Evolutionary conservation across 1,139 yeast genomes (phyloP).

Genomic region (Arxiozyma slooffiae): DNA sequence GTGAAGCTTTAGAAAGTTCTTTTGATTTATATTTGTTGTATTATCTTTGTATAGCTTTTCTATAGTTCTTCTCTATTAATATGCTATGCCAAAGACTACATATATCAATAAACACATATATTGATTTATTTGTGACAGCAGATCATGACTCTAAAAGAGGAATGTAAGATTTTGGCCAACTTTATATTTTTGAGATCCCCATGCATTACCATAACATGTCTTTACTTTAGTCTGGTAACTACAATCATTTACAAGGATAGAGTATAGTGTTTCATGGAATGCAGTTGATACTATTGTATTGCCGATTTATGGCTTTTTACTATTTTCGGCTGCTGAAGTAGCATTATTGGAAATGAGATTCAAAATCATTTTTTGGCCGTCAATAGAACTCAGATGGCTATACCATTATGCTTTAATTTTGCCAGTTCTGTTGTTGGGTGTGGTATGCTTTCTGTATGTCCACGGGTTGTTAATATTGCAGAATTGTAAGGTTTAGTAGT

Average conservation of each 20-base stretch:
- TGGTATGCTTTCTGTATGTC: constrained; percentile 77
- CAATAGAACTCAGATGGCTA: constrained; percentile 68
- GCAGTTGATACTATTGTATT: constrained; percentile 77
- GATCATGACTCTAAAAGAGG: not conserved
- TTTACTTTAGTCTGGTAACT: not conserved
- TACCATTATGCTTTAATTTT: constrained; percentile 78
- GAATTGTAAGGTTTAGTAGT: constrained; percentile 85
- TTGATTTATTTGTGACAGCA: not conserved
- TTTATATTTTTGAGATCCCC: too few relatives aligned
- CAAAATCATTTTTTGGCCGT: constrained; percentile 53
- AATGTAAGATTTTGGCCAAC: not conserved
- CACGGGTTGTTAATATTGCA: constrained; percentile 74
- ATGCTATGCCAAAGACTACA: not conserved
- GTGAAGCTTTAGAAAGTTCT: not conserved
- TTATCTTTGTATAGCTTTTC: not conserved
- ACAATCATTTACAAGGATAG: not conserved
- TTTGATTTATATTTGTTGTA: not conserved
- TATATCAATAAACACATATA: not conserved
- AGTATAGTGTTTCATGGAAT: constrained; percentile 29
- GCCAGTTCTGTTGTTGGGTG: constrained; percentile 92
- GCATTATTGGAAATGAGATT: constrained; percentile 45
- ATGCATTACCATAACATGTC: not conserved
- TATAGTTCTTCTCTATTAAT: too few relatives aligned
- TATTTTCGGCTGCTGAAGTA: constrained; percentile 48
- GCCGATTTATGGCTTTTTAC: constrained; percentile 57